Evolutionary conservation across 441 rosid species (phyloP).

Genomic region (Gossypium davidsonii): DNA sequence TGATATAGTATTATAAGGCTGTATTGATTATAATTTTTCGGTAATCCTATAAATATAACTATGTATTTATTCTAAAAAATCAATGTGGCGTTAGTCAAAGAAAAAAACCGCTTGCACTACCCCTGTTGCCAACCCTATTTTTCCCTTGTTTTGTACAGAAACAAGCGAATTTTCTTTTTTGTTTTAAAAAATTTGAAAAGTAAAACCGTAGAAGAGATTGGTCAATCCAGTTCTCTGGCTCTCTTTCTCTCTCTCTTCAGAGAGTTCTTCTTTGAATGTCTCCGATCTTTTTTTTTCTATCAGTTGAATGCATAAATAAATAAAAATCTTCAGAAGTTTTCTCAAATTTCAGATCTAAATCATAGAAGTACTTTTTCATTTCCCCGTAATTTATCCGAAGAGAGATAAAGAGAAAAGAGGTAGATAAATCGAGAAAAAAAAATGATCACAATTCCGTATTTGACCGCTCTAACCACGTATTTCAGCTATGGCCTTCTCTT

Average conservation of each 20-base stretch:
- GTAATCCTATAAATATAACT: no score
- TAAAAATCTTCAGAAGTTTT: background rate
- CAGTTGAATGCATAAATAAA: background rate
- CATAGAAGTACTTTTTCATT: background rate
- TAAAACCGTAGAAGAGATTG: background rate
- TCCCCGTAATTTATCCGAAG: background rate
- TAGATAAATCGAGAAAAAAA: background rate
- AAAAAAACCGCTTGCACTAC: background rate
- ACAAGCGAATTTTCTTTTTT: background rate
- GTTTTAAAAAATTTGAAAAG: background rate
- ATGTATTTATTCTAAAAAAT: background rate
- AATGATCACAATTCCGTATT: conserved; percentile 77
- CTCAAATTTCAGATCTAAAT: background rate
- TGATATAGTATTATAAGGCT: no score
- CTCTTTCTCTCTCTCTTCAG: background rate
- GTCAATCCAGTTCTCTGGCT: background rate
- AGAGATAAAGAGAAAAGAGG: background rate
- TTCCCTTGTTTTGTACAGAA: background rate
- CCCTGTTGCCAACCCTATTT: background rate
- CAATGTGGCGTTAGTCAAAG: background rate
- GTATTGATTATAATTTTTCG: no score
- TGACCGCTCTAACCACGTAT: conserved; percentile 71
- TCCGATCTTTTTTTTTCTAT: background rate
- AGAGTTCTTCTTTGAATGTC: background rate
- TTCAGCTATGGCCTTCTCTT: conserved; percentile 82